These are phyloP conservation scores for Leucocoprinus leucothites DNA, from an alignment of 768 basidiomycete species.

Conservation along the genomic window DNA sequence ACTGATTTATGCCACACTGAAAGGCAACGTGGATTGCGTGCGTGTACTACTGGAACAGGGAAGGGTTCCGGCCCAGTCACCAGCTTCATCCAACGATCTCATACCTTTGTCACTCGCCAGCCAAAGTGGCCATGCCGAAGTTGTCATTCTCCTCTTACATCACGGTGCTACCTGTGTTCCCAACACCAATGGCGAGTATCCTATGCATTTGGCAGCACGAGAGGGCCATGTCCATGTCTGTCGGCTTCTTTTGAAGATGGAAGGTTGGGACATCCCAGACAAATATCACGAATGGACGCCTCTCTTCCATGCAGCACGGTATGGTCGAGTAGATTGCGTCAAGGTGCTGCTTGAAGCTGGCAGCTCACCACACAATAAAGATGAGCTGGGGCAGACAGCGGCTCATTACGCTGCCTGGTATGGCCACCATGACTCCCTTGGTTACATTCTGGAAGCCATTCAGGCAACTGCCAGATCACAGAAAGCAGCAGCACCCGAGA, in stretches of 20 bases:
- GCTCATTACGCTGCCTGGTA: conserved; percentile 98
- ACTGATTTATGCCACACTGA: conserved; percentile 89
- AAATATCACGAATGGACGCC: conserved; percentile 99
- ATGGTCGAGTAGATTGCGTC: conserved; percentile 76
- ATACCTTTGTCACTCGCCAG: conserved; percentile 90
- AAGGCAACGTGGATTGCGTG: conserved; percentile 81
- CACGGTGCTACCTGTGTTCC: conserved; percentile 76
- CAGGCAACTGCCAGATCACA: conserved; percentile 25
- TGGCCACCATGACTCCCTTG: conserved; percentile 72
- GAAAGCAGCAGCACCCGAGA: conserved; percentile 20
- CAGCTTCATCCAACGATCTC: conserved; percentile 60
- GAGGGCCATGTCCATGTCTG: conserved; percentile 91
- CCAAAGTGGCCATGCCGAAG: conserved; percentile 82
- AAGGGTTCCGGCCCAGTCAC: conserved; percentile 60
- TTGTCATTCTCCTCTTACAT: conserved; percentile 73
- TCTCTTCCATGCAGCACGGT: conserved; percentile 89
- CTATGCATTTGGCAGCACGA: conserved; percentile 92
- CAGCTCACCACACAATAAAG: conserved; percentile 67
- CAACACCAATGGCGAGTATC: conserved; percentile 95
- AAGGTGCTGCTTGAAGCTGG: conserved; percentile 77
- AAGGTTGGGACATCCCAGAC: conserved; percentile 85
- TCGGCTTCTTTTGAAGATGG: conserved; percentile 64
- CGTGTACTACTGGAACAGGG: conserved; percentile 74
- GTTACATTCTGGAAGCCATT: conserved; percentile 50
- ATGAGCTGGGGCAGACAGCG: conserved; percentile 83